These are phyloP conservation scores for Hsuehochloa calcarea DNA, from an alignment of 176 grass and related monocot species.

Conservation along the genomic window DNA sequence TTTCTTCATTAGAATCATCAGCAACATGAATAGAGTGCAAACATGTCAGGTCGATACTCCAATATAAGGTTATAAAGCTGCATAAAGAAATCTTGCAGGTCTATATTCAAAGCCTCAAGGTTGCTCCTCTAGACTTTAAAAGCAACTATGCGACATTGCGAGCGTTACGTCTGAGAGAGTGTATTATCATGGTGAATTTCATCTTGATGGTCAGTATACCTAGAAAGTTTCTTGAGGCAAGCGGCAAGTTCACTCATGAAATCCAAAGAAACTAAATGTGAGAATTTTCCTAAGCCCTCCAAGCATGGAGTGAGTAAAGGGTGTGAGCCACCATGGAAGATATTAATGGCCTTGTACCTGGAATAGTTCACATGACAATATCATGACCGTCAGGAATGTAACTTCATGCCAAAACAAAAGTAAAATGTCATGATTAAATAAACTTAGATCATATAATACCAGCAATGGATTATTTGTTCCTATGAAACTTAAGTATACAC, in stretches of 20 bases:
- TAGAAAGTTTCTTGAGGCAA: constrained; percentile 87
- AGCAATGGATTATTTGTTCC: constrained; percentile 5
- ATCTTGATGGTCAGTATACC: constrained; percentile 47
- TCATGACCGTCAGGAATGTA: constrained; percentile 3
- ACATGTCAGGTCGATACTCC: constrained; percentile 94
- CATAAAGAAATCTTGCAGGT: constrained; percentile 88
- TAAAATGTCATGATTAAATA: constrained; percentile 25
- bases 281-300: constrained; percentile 88
- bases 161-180: constrained; percentile 70
- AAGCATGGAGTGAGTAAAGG: constrained; percentile 81
- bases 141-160: constrained; percentile 88
- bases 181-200: constrained; percentile 31
- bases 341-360: constrained; percentile 47
- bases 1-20: neutral
- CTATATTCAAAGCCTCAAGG: constrained; percentile 87
- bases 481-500: neutral
- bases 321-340: constrained; percentile 35
- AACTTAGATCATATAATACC: neutral
- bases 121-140: constrained; percentile 92
- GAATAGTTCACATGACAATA: constrained; percentile 31
- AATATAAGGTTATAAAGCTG: constrained; percentile 88
- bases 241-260: constrained; percentile 88
- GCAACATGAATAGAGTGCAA: neutral
- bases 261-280: constrained; percentile 91
- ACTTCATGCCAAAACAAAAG: constrained; percentile 3